Evolutionary conservation across 495 filamentous ascomycete species (phyloP).

Genomic region (Sordaria brevicollis): DNA sequence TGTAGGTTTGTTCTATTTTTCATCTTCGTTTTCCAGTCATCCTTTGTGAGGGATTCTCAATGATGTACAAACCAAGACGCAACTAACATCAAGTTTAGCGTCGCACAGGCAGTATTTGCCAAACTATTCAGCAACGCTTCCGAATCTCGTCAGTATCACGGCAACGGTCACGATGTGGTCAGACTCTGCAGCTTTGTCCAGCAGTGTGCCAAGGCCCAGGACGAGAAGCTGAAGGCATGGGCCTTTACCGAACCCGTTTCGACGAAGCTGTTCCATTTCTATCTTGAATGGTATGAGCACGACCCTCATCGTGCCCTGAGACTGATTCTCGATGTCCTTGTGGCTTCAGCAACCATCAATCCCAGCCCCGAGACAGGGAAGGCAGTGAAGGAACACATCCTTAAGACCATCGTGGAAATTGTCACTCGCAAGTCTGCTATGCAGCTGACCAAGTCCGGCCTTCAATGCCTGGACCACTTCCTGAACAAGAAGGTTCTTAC

Average conservation of each 20-base stretch:
- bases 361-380: slow-evolving; percentile 25
- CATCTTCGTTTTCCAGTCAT: not conserved
- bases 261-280: slow-evolving; percentile 54
- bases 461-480: slow-evolving; percentile 51
- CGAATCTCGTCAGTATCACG: slow-evolving; percentile 26
- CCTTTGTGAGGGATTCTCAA: not conserved
- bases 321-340: slow-evolving; percentile 54
- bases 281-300: slow-evolving; percentile 62
- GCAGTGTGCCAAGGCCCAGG: slow-evolving; percentile 37
- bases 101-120: slow-evolving; percentile 23
- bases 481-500: slow-evolving; percentile 41
- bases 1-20: slow-evolving; percentile 8
- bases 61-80: not conserved
- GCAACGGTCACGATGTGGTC: slow-evolving; percentile 34
- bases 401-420: slow-evolving; percentile 36
- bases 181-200: slow-evolving; percentile 46
- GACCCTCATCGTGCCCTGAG: slow-evolving; percentile 65
- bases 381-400: slow-evolving; percentile 26
- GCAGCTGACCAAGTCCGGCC: slow-evolving; percentile 49
- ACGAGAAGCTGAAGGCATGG: slow-evolving; percentile 26
- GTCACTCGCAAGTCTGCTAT: slow-evolving; percentile 40
- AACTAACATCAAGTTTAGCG: slow-evolving; percentile 10
- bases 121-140: slow-evolving; percentile 33
- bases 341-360: slow-evolving; percentile 40
- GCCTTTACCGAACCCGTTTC: slow-evolving; percentile 45